phyloP scores from a whole-genome alignment of 83 land plant species.

The Diphasiastrum complanatum region DNA sequence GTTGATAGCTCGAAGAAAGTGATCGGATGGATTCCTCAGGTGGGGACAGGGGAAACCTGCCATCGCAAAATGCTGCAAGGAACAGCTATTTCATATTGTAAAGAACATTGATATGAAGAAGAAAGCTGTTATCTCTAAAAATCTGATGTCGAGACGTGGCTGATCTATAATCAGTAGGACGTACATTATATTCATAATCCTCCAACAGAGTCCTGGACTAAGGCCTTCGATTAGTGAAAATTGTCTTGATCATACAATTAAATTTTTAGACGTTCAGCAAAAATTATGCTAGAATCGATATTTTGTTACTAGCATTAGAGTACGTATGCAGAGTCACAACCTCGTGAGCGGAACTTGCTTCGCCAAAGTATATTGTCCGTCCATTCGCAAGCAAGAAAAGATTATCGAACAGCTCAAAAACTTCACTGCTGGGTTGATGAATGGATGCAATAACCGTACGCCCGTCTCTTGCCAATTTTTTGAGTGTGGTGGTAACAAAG shows the following conservation, averaged over 20 bases:
- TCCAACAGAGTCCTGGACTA: no score
- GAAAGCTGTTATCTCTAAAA: no score
- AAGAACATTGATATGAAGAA: background rate
- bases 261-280: no score
- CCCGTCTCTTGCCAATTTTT: conserved; percentile 78
- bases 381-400: conserved; percentile 87
- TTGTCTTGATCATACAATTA: no score
- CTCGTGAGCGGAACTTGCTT: conserved; percentile 70
- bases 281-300: no score
- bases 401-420: conserved; percentile 90
- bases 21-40: conserved; percentile 89
- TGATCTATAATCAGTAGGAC: no score
- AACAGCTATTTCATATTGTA: background rate
- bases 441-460: conserved; percentile 82
- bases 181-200: no score
- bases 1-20: conserved; percentile 79
- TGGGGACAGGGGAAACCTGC: conserved; percentile 88
- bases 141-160: no score
- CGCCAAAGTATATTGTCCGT: conserved; percentile 80
- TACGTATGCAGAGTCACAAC: no score
- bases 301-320: no score
- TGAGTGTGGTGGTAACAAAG: conserved; percentile 70
- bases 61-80: conserved; percentile 65
- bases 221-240: no score
- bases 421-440: conserved; percentile 91